Base-by-base conservation (phyloP, 2,329 filamentous ascomycete species). In the Colletotrichum sp. region DNA sequence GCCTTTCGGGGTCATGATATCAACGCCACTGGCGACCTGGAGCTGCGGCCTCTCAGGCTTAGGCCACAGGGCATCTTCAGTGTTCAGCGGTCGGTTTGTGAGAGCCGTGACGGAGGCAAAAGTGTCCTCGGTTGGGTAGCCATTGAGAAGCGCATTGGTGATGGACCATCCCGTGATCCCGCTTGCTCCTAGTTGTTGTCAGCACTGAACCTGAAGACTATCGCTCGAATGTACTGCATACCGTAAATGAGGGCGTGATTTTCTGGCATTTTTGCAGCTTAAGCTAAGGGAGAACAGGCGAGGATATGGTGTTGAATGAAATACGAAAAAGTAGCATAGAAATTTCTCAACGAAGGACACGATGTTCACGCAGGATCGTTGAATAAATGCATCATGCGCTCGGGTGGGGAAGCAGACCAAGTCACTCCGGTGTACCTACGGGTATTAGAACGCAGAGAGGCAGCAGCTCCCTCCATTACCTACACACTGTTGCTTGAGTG, bases 131-230 rank as follows among this genome's bases (percentile, higher is more conserved):
- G 81, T 82, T 5, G 88, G 88, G 74, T 89, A 89, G 68, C 83
- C 86, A 60, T 86, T 80, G 15, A 89, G 80, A 52, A 89, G 86
- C 69, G 87, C 84, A 68, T 88, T 89, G 18, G 87, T 85, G 69
- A 89, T 85, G 8, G 88, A 89, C 49, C 88, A 89, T 49, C 88
- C 88, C 4, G 86, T 85, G 69, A 89, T 87, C n/a, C 87, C 88
- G 76, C 85, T 62, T 15, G 30, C 59, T 21, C 59, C 59, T 62
- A 9, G 21, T 12, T 18, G 26, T n/a, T 62, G 52, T 52, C 67
- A 70, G 32, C 30, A 60, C 26, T 21, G 28, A 13, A 15, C 15
- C 8, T 24, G 13, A 12, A 32, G n/a, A 32, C 28, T 62, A 9
- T 36, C 13, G 30, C 13, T n/a, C 18, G 26, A 44, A 57, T 39